Base-by-base conservation (phyloP, 305 asterid species). In the Rubia peregrina region DNA sequence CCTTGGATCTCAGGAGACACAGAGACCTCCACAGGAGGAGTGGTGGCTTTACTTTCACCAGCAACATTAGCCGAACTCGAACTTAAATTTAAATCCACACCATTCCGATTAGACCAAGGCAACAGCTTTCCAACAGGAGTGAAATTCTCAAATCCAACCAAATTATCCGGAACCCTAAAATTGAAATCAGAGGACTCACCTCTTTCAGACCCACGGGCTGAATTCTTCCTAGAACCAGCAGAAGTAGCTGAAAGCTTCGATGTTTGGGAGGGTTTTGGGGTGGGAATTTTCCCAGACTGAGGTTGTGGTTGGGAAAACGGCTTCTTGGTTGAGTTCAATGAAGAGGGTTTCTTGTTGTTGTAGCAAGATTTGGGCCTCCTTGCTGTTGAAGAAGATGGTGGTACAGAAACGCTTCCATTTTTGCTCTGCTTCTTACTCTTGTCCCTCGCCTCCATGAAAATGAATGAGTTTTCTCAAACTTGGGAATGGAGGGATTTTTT, bases 11-110 rank as follows among this genome's bases (percentile, higher is more conserved):
- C 96, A 71, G 98, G 98, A 60, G 98, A 93, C 16, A 85, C 74
- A 11, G 97, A 93, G 44, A 90, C 86, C 81, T 89, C 95, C 70
- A 90, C 74, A 17, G 98, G 97, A 48, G 98, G 98, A 48, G 67
- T 36, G 48, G 9, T 51, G 17, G 57, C 57, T 51, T n/a, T 61
- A 26, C 95, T 90, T 76, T 78, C 84, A 72, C 70, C 83, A 78
- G 72, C 61, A 73, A 14, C 49, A 65, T 66, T 78, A 78, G 57
- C 67, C 4, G 71, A 65, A 67, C 64, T 68, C 61, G 83, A 75
- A 69, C 82, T 53, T 10, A 41, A 75, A 38, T 74, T 73, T 59
- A 68, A 21, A 55, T 22, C 38, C 67, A 77, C 68, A 76, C 42
- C 51, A 75, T 80, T 62, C 26, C 70, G 63, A 78, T 61, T 76